Evolutionary conservation across 345 rosid species (phyloP), one percentile per base, ranked within the genome.

Genomic region (Euphorbia tirucalli): DNA sequence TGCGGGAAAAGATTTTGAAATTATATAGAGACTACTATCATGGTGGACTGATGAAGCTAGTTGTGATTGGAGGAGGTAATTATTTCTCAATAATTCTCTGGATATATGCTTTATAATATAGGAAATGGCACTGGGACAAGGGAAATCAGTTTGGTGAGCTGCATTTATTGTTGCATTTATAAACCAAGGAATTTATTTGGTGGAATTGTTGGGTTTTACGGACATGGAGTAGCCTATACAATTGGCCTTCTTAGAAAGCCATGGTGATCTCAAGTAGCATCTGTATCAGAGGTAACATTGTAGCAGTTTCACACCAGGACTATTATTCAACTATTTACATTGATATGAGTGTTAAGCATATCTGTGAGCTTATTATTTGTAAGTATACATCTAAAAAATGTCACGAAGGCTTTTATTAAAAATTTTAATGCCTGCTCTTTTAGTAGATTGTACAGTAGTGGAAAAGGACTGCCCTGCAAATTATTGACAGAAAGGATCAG

Each of bases 11-110:
- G 39, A 88, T 95, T 70, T 18, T 87, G 79, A 84, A 87, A 80
- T 68, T 90, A 79, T 95, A 89, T 75, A 75, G 74, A 65, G 85
- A 88, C 57, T 82, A 85, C 81, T 92, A 95, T 76, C 88, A 88
- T 70, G 97, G 99, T 79, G 94, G 93, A 68, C 70, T 87, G 77
- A 95, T 95, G 99, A 95, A 92, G 82, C 86, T 95, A 65, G 97
- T 89, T 81, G 93, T 95, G 74, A 92, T 95, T 69, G 99, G 99
- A 65, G 99, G 98, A 80, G 99, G 99, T 90, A 83, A 80, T 61
- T 62, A 70, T 69, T 50, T 44, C 22, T 27, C 13, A 69, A 32
- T 49, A 59, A 65, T 71, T 68, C 52, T 76, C 62, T 25, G 13
- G n/a, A 35, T 63, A 41, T 46, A 19, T 71, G 57, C 71, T 57